Conservation (phyloP, 148 eudicot genomes). For the Diospyros lotus region DNA sequence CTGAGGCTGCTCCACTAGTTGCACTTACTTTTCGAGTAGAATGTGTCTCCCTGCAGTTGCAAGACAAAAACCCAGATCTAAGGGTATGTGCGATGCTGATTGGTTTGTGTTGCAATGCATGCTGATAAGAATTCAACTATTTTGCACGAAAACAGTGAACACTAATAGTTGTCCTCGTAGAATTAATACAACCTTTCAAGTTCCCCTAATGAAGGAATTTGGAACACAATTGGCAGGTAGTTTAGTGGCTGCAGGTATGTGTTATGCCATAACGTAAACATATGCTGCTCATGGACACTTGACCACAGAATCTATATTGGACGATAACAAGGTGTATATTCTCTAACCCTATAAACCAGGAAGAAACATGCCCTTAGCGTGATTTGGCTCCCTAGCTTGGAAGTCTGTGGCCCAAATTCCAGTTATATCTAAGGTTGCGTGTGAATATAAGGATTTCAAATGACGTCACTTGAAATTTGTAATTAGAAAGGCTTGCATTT, state of each 20-base stretch:
- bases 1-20: conserved; percentile 90
- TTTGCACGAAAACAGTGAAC: too few relatives aligned
- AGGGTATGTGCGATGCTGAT: background rate
- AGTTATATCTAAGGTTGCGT: too few relatives aligned
- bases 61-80: background rate
- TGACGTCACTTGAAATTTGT: too few relatives aligned
- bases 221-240: background rate
- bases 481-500: too few relatives aligned
- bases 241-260: background rate
- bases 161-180: too few relatives aligned
- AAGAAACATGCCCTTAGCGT: background rate
- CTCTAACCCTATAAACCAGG: background rate
- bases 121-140: too few relatives aligned
- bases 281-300: background rate
- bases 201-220: background rate
- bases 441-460: too few relatives aligned
- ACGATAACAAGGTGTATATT: background rate
- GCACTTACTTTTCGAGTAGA: conserved; percentile 78
- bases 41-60: conserved; percentile 63
- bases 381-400: background rate
- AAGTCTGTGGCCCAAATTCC: background rate
- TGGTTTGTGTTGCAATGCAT: background rate
- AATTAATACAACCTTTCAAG: too few relatives aligned
- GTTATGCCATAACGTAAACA: background rate
- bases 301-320: background rate